These are phyloP conservation scores for Apiotrichum domesticum DNA, from an alignment of 1,284 basidiomycete genomes.

Conservation along the genomic window DNA sequence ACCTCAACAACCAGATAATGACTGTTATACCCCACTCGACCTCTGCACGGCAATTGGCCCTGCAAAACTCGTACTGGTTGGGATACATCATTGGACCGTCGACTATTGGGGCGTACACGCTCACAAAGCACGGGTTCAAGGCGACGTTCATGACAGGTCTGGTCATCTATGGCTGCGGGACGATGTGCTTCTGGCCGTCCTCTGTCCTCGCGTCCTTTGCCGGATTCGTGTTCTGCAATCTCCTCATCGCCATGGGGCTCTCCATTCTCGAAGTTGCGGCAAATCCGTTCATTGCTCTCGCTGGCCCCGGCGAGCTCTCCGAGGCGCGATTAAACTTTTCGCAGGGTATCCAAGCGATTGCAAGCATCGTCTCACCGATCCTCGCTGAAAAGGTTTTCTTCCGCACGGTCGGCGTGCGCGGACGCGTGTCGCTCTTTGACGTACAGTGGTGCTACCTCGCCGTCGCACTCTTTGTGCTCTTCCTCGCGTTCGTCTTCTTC, in stretches of 20 bases:
- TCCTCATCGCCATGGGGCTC: constrained; percentile 39
- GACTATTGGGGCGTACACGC: constrained; percentile 32
- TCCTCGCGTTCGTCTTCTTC: constrained; percentile 42
- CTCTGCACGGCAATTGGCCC: constrained; percentile 22
- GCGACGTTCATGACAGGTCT: constrained; percentile 44
- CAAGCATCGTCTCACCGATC: constrained; percentile 35
- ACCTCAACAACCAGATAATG: constrained; percentile 37
- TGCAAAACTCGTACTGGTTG: constrained; percentile 42
- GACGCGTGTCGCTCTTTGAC: constrained; percentile 29
- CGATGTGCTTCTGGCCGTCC: constrained; percentile 46
- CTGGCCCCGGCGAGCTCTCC: constrained; percentile 40
- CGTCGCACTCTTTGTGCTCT: constrained; percentile 40
- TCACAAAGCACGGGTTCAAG: constrained; percentile 41
- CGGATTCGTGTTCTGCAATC: constrained; percentile 44
- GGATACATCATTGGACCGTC: constrained; percentile 38
- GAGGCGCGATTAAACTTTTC: constrained; percentile 44
- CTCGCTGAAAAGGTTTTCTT: constrained; percentile 39
- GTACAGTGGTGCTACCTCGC: constrained; percentile 47
- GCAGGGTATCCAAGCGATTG: constrained; percentile 43
- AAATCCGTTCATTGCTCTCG: constrained; percentile 46
- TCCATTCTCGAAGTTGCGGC: constrained; percentile 41
- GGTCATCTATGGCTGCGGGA: constrained; percentile 37
- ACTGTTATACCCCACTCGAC: constrained; percentile 23
- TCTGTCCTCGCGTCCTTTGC: constrained; percentile 37
- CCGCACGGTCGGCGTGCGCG: constrained; percentile 15